Conservation (phyloP, 2,329 filamentous ascomycete genomes). For the Aureobasidium sp. region DNA sequence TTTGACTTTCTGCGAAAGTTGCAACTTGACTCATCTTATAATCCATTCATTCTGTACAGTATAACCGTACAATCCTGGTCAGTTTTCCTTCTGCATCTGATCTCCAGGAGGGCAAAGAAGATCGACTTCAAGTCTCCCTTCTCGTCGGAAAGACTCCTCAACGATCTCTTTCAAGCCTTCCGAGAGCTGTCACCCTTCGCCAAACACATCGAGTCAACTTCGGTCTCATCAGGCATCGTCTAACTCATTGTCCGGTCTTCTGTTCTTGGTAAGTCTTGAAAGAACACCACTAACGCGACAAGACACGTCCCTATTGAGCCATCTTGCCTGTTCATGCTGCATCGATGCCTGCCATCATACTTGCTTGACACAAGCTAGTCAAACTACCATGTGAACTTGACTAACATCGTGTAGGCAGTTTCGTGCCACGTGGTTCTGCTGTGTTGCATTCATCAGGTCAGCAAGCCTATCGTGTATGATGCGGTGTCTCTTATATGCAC, state of each 20-base stretch:
- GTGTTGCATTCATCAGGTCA: not conserved
- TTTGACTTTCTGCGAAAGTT: conserved; percentile 3
- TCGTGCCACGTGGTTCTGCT: not conserved
- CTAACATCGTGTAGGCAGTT: not conserved
- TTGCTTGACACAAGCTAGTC: not conserved
- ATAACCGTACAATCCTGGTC: not conserved
- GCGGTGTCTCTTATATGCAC: not conserved
- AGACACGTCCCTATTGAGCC: not conserved
- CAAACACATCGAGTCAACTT: not conserved
- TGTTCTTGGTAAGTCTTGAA: not conserved
- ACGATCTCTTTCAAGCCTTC: conserved; percentile 11
- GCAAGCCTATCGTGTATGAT: not conserved
- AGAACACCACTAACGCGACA: not conserved
- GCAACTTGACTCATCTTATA: conserved; percentile 3
- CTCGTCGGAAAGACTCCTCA: not conserved
- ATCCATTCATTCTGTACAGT: not conserved
- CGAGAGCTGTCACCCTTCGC: not conserved
- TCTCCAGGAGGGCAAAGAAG: not conserved
- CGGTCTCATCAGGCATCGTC: not conserved
- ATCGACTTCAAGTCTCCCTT: not conserved
- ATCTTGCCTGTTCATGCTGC: not conserved
- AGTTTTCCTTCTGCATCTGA: not conserved
- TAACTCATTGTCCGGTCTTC: not conserved
- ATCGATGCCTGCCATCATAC: not conserved
- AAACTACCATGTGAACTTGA: not conserved